Evolutionary conservation across 305 asterid genomes (phyloP).

Genomic region (Ruellia speciosa): DNA sequence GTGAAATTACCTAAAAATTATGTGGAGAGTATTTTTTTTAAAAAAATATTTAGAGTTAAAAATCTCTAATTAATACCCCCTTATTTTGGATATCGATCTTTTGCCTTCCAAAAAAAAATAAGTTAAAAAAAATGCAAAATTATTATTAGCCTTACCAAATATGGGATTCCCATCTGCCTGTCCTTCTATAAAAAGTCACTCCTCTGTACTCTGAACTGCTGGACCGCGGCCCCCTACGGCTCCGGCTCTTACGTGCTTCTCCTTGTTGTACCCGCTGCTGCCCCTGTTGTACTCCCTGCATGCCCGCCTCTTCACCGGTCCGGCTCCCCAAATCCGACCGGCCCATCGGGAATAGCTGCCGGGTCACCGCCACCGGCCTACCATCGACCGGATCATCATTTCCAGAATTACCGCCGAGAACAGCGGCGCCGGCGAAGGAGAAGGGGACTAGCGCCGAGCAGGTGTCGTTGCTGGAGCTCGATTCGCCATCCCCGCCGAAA

Average conservation of each 20-base stretch:
- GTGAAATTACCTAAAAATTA: no score
- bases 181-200: constrained; percentile 74
- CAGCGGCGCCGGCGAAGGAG: background rate
- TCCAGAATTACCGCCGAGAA: no score
- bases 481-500: constrained; percentile 30
- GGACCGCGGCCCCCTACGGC: constrained; percentile 84
- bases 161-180: constrained; percentile 92
- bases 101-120: no score
- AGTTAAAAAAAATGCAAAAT: background rate
- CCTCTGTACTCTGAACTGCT: constrained; percentile 82
- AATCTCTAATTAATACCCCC: no score
- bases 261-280: constrained; percentile 36
- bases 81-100: no score
- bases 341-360: constrained; percentile 53
- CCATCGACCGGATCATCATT: background rate
- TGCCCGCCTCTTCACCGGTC: constrained; percentile 16
- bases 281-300: constrained; percentile 27
- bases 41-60: no score
- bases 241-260: constrained; percentile 40
- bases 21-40: no score
- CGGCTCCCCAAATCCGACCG: constrained; percentile 22
- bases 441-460: background rate
- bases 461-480: constrained; percentile 50
- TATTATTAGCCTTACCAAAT: constrained; percentile 35
- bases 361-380: constrained; percentile 42